Conservation (phyloP, 176 grass and related monocot genomes). For the Oryza australiensis region DNA sequence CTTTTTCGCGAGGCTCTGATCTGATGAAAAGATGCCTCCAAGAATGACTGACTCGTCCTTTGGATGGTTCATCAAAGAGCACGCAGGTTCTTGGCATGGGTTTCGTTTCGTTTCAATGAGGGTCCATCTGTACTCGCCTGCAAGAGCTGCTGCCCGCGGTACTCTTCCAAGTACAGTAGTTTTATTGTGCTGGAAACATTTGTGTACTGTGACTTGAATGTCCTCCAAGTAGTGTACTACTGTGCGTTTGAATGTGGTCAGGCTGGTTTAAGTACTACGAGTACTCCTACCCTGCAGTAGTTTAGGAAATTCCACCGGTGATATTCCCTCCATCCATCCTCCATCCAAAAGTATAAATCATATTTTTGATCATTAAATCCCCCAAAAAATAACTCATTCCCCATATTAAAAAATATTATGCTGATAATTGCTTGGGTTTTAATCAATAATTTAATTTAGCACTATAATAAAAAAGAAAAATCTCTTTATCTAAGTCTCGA, state of each 20-base stretch:
- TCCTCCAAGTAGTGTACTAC: neutral
- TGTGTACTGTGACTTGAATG: neutral
- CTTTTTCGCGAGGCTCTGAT: no score
- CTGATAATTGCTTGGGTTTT: no score
- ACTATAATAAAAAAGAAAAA: no score
- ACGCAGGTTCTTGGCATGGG: conserved; percentile 10
- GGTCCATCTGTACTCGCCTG: neutral
- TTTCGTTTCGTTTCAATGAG: neutral
- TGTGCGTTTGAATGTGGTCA: neutral
- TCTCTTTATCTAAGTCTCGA: no score
- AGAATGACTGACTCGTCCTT: neutral
- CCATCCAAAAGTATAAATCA: no score
- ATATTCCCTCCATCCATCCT: no score
- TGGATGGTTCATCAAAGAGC: neutral
- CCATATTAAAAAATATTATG: no score
- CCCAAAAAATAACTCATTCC: no score
- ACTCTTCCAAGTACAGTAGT: neutral
- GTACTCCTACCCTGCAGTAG: neutral
- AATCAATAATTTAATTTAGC: no score
- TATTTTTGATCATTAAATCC: no score
- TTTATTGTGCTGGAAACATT: neutral
- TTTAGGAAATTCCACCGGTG: neutral
- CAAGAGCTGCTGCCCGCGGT: neutral
- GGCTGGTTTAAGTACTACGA: neutral
- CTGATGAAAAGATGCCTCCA: neutral